Evolutionary conservation across 2,329 filamentous ascomycete species (phyloP).

Genomic region (Penicillium rolfsii): DNA sequence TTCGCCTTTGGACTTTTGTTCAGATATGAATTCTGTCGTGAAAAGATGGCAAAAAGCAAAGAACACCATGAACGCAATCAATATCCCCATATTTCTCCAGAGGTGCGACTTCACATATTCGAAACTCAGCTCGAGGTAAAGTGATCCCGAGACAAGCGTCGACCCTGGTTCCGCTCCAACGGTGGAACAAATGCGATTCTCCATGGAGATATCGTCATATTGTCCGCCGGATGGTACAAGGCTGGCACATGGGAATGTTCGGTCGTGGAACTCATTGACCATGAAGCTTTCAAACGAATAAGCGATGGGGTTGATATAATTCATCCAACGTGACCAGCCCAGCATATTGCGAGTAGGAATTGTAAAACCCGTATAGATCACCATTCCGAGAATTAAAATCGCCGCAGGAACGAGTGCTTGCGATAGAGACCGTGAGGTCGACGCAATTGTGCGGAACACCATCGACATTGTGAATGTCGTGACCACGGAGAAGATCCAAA

Average conservation of each 20-base stretch:
- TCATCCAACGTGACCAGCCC: neutral
- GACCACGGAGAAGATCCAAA: slow-evolving; percentile 62
- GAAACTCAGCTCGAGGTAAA: no score
- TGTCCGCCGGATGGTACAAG: slow-evolving; percentile 55
- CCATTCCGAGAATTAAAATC: neutral
- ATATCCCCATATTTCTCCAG: slow-evolving; percentile 15
- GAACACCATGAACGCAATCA: slow-evolving; percentile 11
- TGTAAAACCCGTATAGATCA: neutral
- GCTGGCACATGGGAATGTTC: no score
- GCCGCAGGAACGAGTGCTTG: neutral
- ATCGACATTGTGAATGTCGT: slow-evolving; percentile 67
- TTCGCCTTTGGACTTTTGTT: slow-evolving; percentile 35
- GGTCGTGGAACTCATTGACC: neutral
- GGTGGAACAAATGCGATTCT: neutral
- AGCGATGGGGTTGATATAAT: slow-evolving; percentile 62
- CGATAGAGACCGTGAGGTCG: neutral
- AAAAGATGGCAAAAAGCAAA: slow-evolving; percentile 16
- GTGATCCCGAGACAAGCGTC: no score
- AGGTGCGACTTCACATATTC: no score
- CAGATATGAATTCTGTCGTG: slow-evolving; percentile 32
- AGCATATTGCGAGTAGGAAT: neutral
- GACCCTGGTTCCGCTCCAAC: neutral
- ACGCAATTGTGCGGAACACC: neutral
- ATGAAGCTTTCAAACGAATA: neutral
- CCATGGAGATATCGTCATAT: slow-evolving; percentile 40